Evolutionary conservation across 2,329 filamentous ascomycete genomes (phyloP).

Genomic region (Cladosporium halotolerans): DNA sequence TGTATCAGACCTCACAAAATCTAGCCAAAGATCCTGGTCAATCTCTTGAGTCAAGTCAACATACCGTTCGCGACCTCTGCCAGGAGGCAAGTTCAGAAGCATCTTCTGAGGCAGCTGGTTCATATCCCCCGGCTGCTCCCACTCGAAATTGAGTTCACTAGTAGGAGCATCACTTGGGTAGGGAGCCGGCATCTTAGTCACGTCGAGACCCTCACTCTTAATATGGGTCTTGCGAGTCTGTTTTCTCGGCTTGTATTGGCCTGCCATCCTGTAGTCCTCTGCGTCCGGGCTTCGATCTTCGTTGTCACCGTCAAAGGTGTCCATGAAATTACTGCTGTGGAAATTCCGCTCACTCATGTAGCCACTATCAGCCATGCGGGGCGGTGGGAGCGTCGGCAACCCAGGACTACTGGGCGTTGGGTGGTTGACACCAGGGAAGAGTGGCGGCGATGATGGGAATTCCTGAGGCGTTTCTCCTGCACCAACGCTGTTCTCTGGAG

Average conservation of each 20-base stretch:
- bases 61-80: conserved; percentile 21
- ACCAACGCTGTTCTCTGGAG: conserved; percentile 39
- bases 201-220: conserved; percentile 23
- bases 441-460: conserved; percentile 84
- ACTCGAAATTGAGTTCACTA: conserved; percentile 16
- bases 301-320: conserved; percentile 53
- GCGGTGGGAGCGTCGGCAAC: conserved; percentile 46
- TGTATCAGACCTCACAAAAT: background rate
- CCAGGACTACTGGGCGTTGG: conserved; percentile 67
- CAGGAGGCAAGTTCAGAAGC: conserved; percentile 18
- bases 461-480: conserved; percentile 64
- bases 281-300: conserved; percentile 35
- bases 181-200: conserved; percentile 2
- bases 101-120: conserved; percentile 20
- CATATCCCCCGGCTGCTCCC: conserved; percentile 22
- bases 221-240: conserved; percentile 18
- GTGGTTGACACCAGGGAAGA: conserved; percentile 51
- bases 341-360: conserved; percentile 57
- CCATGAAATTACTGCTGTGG: conserved; percentile 57
- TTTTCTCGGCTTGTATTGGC: conserved; percentile 27
- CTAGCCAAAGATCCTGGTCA: conserved; percentile 1
- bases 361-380: conserved; percentile 56
- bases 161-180: conserved; percentile 11
- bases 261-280: conserved; percentile 31
- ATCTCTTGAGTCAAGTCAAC: conserved; percentile 17